These are phyloP conservation scores for Suillus luteus DNA, from an alignment of 768 basidiomycete species.

Conservation along the genomic window DNA sequence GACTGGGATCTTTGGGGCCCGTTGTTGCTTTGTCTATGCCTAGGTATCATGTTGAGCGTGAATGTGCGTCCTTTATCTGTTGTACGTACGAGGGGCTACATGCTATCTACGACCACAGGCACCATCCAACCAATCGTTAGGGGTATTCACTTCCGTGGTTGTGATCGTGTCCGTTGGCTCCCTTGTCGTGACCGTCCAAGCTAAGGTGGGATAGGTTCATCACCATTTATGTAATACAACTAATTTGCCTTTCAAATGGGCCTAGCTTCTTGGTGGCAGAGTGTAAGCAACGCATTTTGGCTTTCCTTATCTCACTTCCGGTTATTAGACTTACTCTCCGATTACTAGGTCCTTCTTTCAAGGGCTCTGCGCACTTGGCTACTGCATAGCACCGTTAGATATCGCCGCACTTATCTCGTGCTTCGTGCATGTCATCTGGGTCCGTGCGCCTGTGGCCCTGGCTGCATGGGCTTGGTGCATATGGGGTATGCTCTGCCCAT, in stretches of 20 bases:
- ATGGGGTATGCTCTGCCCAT: conserved; percentile 70
- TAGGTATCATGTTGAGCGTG: conserved; percentile 84
- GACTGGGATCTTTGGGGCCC: conserved; percentile 99
- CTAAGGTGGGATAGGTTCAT: conserved; percentile 60
- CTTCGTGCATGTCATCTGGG: conserved; percentile 82
- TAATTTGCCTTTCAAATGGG: conserved; percentile 1
- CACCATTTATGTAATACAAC: background rate
- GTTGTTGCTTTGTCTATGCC: conserved; percentile 74
- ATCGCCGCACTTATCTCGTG: conserved; percentile 87
- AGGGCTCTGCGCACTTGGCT: conserved; percentile 91
- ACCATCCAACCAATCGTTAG: conserved; percentile 77
- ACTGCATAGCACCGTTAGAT: conserved; percentile 92
- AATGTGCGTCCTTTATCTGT: conserved; percentile 53
- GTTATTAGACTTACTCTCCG: background rate
- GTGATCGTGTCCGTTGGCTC: conserved; percentile 92
- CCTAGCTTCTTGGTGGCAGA: conserved; percentile 75
- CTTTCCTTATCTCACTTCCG: conserved; percentile 7
- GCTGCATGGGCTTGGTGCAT: conserved; percentile 95
- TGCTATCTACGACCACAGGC: conserved; percentile 52
- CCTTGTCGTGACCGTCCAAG: conserved; percentile 91
- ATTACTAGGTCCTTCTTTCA: conserved; percentile 86
- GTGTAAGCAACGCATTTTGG: conserved; percentile 53
- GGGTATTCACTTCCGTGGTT: conserved; percentile 92
- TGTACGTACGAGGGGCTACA: conserved; percentile 2
- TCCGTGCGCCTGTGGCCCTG: conserved; percentile 84